Evolutionary conservation across 2,329 filamentous ascomycete genomes (phyloP).

Genomic region (Fusarium nygamai): DNA sequence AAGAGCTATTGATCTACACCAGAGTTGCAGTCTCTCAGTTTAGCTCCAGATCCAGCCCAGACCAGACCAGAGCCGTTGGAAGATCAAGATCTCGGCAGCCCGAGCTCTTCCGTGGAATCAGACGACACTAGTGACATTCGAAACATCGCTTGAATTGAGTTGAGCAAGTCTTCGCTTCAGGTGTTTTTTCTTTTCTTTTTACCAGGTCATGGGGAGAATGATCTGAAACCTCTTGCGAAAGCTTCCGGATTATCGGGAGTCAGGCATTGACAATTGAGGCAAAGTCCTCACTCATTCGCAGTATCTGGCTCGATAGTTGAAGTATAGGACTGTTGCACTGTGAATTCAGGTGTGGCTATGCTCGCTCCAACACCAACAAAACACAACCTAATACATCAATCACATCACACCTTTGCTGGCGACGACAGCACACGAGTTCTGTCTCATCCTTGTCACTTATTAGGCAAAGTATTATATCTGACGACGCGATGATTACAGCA

Average conservation of each 20-base stretch:
- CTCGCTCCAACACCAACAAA: background rate
- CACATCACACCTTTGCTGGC: background rate
- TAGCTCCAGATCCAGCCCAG: conserved; percentile 20
- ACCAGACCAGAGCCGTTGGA: background rate
- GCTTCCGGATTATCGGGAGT: background rate
- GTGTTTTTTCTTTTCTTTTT: background rate
- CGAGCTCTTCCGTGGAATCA: conserved; percentile 1
- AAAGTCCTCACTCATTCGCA: background rate
- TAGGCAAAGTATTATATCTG: background rate
- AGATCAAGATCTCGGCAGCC: conserved; percentile 19
- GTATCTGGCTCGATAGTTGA: background rate
- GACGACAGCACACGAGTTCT: background rate
- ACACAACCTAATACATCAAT: background rate
- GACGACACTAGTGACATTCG: conserved; percentile 16
- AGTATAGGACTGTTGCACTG: background rate
- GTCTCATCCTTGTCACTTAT: background rate
- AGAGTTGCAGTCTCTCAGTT: conserved; percentile 1
- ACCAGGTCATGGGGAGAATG: background rate
- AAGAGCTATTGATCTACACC: conserved; percentile 3
- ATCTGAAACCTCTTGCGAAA: background rate
- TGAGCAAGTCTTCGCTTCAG: conserved; percentile 4
- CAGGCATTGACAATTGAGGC: background rate
- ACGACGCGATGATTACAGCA: background rate
- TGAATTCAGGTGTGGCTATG: background rate
- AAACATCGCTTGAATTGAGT: conserved; percentile 9